Conservation (phyloP, 441 rosid species). For the Geranium incanum region DNA sequence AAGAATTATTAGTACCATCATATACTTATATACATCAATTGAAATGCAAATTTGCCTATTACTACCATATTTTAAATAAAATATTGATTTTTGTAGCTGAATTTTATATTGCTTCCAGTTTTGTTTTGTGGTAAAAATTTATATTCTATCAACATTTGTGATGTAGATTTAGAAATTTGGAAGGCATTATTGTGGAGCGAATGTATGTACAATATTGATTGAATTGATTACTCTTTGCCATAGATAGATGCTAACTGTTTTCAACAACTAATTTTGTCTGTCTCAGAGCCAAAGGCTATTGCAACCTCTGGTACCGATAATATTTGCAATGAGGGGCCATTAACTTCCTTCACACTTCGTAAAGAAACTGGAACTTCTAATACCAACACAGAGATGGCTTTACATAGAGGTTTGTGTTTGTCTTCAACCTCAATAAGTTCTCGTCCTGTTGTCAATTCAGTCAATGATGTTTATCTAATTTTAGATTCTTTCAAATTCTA, state of each 20-base stretch:
- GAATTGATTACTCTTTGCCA: neutral
- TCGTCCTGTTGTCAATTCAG: constrained; percentile 10
- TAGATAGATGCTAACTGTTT: neutral
- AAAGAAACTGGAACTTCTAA: constrained; percentile 16
- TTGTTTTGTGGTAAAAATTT: neutral
- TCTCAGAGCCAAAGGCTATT: neutral
- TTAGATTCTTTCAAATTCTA: neutral
- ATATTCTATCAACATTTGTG: neutral
- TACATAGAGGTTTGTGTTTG: constrained; percentile 1
- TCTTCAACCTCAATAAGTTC: constrained; percentile 1
- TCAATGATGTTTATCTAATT: neutral
- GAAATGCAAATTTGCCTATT: neutral
- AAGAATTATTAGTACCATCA: neutral
- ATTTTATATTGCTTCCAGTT: neutral
- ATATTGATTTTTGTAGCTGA: neutral
- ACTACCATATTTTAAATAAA: neutral
- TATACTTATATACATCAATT: neutral
- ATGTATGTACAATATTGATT: neutral
- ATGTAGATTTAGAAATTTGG: neutral
- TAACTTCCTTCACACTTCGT: constrained; percentile 12
- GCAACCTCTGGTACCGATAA: constrained; percentile 1
- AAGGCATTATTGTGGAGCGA: neutral
- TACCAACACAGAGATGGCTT: constrained; percentile 7
- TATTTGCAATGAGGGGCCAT: constrained; percentile 10
- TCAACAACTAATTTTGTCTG: neutral